A percentile compares a stretch with the other conserved stretches of the same genome.
Conservation (phyloP, 352 stramenopile genomes). For the Phytophthora lateralis region DNA sequence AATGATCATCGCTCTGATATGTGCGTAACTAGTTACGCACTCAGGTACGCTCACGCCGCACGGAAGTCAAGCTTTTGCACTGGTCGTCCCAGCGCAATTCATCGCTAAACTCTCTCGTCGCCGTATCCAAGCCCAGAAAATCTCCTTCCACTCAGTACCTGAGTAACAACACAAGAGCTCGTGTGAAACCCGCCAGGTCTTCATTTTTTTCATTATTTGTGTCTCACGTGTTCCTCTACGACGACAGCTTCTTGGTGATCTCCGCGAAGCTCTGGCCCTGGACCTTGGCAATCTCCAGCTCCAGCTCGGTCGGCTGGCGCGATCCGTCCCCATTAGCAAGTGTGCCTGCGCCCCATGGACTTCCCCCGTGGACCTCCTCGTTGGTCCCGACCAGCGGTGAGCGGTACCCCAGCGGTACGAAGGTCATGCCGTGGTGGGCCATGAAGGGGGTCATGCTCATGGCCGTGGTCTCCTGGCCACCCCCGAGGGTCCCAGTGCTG, state of each 20-base stretch:
- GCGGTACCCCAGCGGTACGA: slow-evolving; percentile 78
- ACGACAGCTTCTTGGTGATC: slow-evolving; percentile 74
- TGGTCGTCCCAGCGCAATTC: no score
- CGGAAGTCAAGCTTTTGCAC: no score
- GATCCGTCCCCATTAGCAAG: slow-evolving; percentile 76
- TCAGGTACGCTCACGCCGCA: no score
- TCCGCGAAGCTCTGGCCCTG: slow-evolving; percentile 83
- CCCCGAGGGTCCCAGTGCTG: slow-evolving; percentile 62
- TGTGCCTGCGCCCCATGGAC: slow-evolving; percentile 78
- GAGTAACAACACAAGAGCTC: no score
- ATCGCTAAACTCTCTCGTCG: no score
- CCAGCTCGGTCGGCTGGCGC: slow-evolving; percentile 74
- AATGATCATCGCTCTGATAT: no score
- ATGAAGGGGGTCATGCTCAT: slow-evolving; percentile 83
- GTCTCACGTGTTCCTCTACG: slow-evolving; percentile 6
- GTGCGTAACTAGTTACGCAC: no score
- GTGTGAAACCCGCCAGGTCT: no score
- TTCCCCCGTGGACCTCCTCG: slow-evolving; percentile 68
- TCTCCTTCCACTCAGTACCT: no score
- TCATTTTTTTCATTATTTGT: background rate
- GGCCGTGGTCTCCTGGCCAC: slow-evolving; percentile 86
- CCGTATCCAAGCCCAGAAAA: no score
- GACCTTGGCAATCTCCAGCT: slow-evolving; percentile 67
- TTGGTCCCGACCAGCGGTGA: slow-evolving; percentile 48
- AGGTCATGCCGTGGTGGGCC: slow-evolving; percentile 87